A percentile compares a stretch with the other conserved stretches of the same genome.
Evolutionary conservation across 371 early-diverging fungal genomes (phyloP).

Genomic region (Caulochytrium protostelioides): DNA sequence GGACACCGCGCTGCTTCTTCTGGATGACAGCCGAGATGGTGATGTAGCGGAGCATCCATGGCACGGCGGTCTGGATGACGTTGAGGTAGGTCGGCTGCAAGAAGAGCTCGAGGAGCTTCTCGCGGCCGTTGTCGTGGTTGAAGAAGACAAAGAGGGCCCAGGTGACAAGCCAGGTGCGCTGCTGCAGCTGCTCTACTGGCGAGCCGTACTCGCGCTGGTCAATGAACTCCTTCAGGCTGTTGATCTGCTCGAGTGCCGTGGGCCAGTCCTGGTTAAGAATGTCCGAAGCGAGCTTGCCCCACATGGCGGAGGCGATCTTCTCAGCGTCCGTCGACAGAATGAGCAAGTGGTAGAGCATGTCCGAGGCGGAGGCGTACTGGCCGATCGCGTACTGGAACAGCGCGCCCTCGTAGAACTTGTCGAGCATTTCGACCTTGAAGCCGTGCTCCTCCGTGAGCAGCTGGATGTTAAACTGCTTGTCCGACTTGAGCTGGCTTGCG

Average conservation of each 20-base stretch:
- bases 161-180: conserved; percentile 80
- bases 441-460: conserved; percentile 59
- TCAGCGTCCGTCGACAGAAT: conserved; percentile 70
- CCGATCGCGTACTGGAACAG: conserved; percentile 79
- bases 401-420: conserved; percentile 61
- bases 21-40: conserved; percentile 72
- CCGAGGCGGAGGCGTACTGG: conserved; percentile 71
- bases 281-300: conserved; percentile 92
- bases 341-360: conserved; percentile 78
- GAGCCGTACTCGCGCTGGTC: conserved; percentile 32
- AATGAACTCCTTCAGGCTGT: conserved; percentile 59
- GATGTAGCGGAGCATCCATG: conserved; percentile 85
- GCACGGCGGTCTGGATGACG: conserved; percentile 84
- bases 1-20: conserved; percentile 52
- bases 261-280: conserved; percentile 85
- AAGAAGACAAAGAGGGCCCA: conserved; percentile 92
- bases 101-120: conserved; percentile 75
- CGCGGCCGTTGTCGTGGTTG: conserved; percentile 85
- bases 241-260: conserved; percentile 64
- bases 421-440: conserved; percentile 59
- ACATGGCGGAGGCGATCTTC: conserved; percentile 55
- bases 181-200: conserved; percentile 59
- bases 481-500: conserved; percentile 64
- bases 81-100: conserved; percentile 76
- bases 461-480: conserved; percentile 66